These are phyloP conservation scores for Hypoxylon sp. DNA, from an alignment of 2,329 filamentous ascomycete genomes.

Conservation along the genomic window DNA sequence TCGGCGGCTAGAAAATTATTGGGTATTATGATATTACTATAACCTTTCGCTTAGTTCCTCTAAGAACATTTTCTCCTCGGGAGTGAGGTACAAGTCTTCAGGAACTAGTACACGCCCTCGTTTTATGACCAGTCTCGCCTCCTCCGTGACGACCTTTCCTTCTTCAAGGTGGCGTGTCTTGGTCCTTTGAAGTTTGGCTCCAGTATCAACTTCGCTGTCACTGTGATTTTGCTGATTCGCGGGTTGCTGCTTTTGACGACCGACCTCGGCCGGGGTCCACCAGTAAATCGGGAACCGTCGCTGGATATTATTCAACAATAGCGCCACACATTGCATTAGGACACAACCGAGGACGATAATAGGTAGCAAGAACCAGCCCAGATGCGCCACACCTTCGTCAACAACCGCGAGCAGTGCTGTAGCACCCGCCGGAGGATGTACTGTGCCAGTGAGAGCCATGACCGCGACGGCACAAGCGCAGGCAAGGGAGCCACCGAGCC, in stretches of 20 bases:
- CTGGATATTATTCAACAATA: conserved; percentile 77
- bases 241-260: conserved; percentile 16
- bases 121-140: conserved; percentile 28
- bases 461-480: conserved; percentile 72
- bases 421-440: conserved; percentile 80
- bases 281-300: conserved; percentile 76
- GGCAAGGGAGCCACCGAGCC: conserved; percentile 73
- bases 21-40: conserved; percentile 7
- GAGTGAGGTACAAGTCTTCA: conserved; percentile 30
- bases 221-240: conserved; percentile 13
- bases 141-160: conserved; percentile 17
- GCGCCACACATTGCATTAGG: conserved; percentile 72
- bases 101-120: conserved; percentile 27
- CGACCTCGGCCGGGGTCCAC: conserved; percentile 66
- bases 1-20: too few species aligned
- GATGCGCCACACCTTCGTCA: conserved; percentile 62
- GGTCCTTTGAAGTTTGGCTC: conserved; percentile 28
- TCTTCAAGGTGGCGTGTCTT: conserved; percentile 30
- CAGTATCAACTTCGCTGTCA: conserved; percentile 27
- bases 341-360: conserved; percentile 70
- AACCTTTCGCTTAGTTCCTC: conserved; percentile 36
- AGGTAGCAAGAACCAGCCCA: conserved; percentile 78
- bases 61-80: conserved; percentile 36
- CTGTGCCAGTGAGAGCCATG: conserved; percentile 78
- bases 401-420: conserved; percentile 77